These are phyloP conservation scores for Ganoderma sp. DNA, from an alignment of 1,284 basidiomycete species.

Conservation along the genomic window DNA sequence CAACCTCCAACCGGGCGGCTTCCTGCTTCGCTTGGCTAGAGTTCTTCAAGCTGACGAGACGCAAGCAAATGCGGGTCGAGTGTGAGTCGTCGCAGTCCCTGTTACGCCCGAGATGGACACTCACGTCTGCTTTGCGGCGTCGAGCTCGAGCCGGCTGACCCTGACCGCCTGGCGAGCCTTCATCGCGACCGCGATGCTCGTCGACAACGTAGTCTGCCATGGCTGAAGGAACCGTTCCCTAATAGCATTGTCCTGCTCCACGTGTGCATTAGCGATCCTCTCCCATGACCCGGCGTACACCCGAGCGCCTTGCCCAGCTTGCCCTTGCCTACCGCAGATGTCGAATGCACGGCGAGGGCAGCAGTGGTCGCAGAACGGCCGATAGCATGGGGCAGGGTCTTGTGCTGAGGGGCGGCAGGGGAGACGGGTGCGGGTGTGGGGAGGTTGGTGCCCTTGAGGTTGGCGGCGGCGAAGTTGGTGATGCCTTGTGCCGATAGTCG, in stretches of 20 bases:
- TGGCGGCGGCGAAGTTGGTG: constrained; percentile 85
- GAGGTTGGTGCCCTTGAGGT: constrained; percentile 89
- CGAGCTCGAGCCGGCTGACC: constrained; percentile 72
- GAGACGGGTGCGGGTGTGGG: constrained; percentile 75
- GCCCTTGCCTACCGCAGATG: constrained; percentile 59
- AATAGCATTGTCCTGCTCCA: constrained; percentile 84
- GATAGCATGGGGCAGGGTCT: constrained; percentile 95
- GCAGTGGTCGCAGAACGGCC: constrained; percentile 81
- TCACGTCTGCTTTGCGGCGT: constrained; percentile 64
- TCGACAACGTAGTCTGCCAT: constrained; percentile 89
- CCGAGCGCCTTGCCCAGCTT: constrained; percentile 78
- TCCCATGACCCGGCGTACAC: constrained; percentile 87
- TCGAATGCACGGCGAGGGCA: constrained; percentile 58
- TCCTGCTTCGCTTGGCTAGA: constrained; percentile 81
- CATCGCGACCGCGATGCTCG: constrained; percentile 85
- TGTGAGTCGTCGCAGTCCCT: background rate
- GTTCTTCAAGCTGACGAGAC: constrained; percentile 71
- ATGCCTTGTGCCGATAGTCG: constrained; percentile 79
- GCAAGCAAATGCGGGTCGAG: background rate
- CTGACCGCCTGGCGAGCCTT: constrained; percentile 89
- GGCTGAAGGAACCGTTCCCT: constrained; percentile 80
- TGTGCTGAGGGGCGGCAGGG: constrained; percentile 69
- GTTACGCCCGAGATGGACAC: constrained; percentile 29
- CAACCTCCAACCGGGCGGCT: constrained; percentile 87
- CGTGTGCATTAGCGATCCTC: constrained; percentile 83